Evolutionary conservation across 768 basidiomycete genomes (phyloP).

Genomic region (Dendrothele bispora): DNA sequence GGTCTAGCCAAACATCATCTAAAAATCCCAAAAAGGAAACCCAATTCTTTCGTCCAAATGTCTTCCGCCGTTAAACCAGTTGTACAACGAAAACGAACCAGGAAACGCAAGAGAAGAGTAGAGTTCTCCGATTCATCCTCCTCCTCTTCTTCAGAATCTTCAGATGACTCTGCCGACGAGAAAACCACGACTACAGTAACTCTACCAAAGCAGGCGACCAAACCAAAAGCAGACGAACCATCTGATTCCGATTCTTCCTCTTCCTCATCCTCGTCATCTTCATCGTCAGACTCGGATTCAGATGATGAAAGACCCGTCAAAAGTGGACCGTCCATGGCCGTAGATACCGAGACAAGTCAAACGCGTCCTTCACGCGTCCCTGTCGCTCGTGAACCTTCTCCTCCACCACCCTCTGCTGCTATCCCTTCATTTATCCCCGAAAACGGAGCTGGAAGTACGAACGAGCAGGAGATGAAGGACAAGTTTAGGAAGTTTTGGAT

Average conservation of each 20-base stretch:
- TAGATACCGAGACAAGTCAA: constrained; percentile 8
- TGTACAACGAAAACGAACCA: constrained; percentile 3
- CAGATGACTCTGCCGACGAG: constrained; percentile 20
- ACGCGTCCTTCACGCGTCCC: constrained; percentile 15
- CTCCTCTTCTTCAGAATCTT: constrained; percentile 37
- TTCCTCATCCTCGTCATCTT: constrained; percentile 20
- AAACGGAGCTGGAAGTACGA: constrained; percentile 14
- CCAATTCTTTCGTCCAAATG: constrained; percentile 1
- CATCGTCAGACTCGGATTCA: constrained; percentile 14
- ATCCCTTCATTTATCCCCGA: constrained; percentile 62
- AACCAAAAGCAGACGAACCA: background rate
- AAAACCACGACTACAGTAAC: constrained; percentile 2
- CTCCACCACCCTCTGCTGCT: constrained; percentile 36
- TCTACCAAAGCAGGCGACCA: background rate
- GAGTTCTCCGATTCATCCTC: constrained; percentile 41
- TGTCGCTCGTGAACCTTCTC: constrained; percentile 40
- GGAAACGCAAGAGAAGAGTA: constrained; percentile 56
- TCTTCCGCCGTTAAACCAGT: constrained; percentile 3
- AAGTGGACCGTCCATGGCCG: no score
- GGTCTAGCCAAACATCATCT: background rate
- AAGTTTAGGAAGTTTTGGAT: constrained; percentile 87
- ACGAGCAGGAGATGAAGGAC: constrained; percentile 38
- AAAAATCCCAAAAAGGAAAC: background rate
- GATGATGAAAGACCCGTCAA: constrained; percentile 1
- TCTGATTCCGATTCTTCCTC: background rate